phyloP scores from a whole-genome alignment of 805 yeast genomes.

The Isabelozyma gotoi region DNA sequence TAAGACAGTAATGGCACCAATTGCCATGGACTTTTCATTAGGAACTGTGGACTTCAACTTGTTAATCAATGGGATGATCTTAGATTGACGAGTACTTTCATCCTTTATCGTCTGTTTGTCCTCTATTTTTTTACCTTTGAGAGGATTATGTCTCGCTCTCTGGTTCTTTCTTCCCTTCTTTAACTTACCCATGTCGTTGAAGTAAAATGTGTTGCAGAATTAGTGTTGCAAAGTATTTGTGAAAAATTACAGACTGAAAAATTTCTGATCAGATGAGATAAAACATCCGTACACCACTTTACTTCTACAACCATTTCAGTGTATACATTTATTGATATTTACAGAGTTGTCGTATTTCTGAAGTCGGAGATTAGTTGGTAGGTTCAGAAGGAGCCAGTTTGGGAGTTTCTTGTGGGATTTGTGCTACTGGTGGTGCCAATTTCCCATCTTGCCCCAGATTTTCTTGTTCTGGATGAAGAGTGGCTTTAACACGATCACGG shows the following conservation, averaged over 20 bases:
- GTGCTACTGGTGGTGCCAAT: not conserved
- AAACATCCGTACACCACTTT: conserved; percentile 1
- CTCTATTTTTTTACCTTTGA: conserved; percentile 18
- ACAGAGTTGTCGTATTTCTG: too few species aligned
- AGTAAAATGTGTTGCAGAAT: not conserved
- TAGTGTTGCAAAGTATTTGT: not conserved
- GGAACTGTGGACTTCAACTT: conserved; percentile 62
- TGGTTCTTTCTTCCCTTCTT: conserved; percentile 54
- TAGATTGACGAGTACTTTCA: conserved; percentile 49
- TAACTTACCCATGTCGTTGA: conserved; percentile 69
- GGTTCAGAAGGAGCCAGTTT: not conserved
- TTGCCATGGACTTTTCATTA: conserved; percentile 75
- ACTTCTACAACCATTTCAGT: not conserved
- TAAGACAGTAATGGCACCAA: conserved; percentile 68
- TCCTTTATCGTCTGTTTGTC: conserved; percentile 36
- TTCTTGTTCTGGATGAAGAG: conserved; percentile 27
- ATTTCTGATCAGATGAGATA: not conserved
- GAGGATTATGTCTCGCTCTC: conserved; percentile 35
- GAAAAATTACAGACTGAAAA: not conserved
- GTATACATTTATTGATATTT: not conserved
- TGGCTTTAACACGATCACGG: conserved; percentile 26
- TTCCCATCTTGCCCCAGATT: not conserved
- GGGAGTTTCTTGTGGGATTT: not conserved
- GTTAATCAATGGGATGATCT: conserved; percentile 65
- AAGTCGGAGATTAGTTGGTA: not conserved